Conservation (phyloP, 305 asterid genomes). For the Caryopteris hybrid region DNA sequence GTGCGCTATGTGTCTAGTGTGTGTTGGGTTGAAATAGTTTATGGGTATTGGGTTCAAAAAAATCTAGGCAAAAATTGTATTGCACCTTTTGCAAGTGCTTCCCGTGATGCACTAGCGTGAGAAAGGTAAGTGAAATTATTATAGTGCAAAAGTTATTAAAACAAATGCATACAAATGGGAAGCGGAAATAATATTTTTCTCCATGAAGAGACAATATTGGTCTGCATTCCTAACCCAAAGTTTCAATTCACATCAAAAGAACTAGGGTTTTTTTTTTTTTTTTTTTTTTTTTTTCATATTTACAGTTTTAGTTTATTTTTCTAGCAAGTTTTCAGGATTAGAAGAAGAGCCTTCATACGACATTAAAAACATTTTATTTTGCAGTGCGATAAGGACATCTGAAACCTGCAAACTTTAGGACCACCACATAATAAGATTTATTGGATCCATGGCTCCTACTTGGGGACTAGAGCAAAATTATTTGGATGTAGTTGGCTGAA, state of each 20-base stretch:
- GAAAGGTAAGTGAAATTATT: conserved; percentile 4
- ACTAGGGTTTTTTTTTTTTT: neutral
- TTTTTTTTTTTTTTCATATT: no score
- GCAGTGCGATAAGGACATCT: no score
- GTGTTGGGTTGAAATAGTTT: no score
- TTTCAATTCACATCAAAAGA: neutral
- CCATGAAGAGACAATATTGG: neutral
- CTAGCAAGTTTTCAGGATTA: neutral
- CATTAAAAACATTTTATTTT: no score
- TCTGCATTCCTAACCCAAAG: neutral
- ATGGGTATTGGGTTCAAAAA: conserved; percentile 50
- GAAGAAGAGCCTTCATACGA: no score
- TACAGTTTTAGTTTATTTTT: neutral
- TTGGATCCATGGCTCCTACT: no score
- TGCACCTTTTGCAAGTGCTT: conserved; percentile 97
- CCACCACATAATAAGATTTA: no score
- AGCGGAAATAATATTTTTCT: neutral
- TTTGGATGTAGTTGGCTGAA: neutral
- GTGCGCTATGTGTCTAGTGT: no score
- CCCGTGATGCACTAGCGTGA: conserved; percentile 90
- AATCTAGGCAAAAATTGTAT: conserved; percentile 70
- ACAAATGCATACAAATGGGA: neutral
- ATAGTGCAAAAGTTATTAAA: neutral
- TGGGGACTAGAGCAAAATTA: neutral
- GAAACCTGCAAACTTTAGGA: neutral